A percentile compares a stretch with the other conserved stretches of the same genome.
Conservation (phyloP, 768 basidiomycete species). For the Tubosaeta brunneosetosa region DNA sequence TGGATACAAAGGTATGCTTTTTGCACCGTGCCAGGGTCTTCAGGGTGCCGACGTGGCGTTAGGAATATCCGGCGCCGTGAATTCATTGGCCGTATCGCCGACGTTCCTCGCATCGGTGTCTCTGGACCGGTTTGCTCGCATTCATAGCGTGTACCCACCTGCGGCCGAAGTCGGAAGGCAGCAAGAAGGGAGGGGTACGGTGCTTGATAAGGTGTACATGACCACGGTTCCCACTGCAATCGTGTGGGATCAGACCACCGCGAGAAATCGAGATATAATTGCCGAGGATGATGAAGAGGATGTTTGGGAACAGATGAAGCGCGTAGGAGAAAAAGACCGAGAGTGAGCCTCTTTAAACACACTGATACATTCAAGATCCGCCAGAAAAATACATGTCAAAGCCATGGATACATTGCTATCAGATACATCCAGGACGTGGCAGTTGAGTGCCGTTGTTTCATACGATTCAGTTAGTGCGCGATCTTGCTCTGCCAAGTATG, state of each 20-base stretch:
- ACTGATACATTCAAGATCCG: not conserved
- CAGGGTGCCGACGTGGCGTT: not conserved
- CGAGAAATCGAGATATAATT: slow-evolving; percentile 9
- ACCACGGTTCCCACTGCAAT: slow-evolving; percentile 59
- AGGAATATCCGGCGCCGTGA: slow-evolving; percentile 72
- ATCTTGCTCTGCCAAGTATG: slow-evolving; percentile 85
- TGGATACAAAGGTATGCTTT: slow-evolving; percentile 56
- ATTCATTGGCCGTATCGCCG: slow-evolving; percentile 56
- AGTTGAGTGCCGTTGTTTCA: not conserved
- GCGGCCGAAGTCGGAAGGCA: slow-evolving; percentile 44
- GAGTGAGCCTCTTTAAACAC: slow-evolving; percentile 11
- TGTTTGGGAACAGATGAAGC: slow-evolving; percentile 65
- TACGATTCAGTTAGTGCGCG: slow-evolving; percentile 31
- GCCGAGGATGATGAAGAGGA: slow-evolving; percentile 48
- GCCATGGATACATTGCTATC: not conserved
- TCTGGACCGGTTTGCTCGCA: slow-evolving; percentile 64
- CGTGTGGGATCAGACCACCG: slow-evolving; percentile 52
- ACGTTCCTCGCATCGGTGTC: slow-evolving; percentile 55
- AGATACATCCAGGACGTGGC: not conserved
- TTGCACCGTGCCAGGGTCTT: not conserved
- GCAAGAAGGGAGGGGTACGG: slow-evolving; percentile 53
- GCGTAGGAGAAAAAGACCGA: slow-evolving; percentile 39
- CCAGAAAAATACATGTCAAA: not conserved
- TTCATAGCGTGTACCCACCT: slow-evolving; percentile 59
- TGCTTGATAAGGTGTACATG: slow-evolving; percentile 61